Evolutionary conservation across 371 early-diverging fungal species (phyloP).

Genomic region (Rhizopus sp.): DNA sequence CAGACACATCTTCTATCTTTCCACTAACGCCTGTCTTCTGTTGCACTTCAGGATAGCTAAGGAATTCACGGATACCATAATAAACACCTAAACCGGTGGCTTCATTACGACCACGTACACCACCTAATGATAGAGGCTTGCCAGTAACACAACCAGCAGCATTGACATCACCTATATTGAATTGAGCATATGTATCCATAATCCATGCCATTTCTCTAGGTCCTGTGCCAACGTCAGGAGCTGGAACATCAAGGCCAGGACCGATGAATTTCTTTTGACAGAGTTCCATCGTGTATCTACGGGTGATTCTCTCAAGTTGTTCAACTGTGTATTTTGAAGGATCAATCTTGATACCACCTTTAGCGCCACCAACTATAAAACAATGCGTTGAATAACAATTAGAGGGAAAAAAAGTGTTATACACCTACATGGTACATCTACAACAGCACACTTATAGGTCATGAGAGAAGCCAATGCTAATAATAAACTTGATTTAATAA

Average conservation of each 20-base stretch:
- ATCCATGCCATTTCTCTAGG: constrained; percentile 93
- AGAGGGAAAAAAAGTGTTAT: background rate
- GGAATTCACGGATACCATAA: constrained; percentile 86
- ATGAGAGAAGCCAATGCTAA: constrained; percentile 74
- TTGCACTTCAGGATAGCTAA: constrained; percentile 80
- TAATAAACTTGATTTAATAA: background rate
- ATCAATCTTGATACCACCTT: constrained; percentile 87
- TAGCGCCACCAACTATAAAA: constrained; percentile 69
- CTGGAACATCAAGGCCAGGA: constrained; percentile 86
- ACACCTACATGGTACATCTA: constrained; percentile 85
- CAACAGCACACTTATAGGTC: constrained; percentile 93
- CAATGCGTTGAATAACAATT: background rate
- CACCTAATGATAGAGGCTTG: constrained; percentile 85
- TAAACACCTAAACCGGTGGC: constrained; percentile 90
- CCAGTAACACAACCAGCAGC: constrained; percentile 89
- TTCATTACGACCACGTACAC: constrained; percentile 89
- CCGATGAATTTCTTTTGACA: constrained; percentile 92
- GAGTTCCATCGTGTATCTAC: constrained; percentile 87
- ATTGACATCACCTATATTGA: constrained; percentile 82
- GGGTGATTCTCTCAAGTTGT: constrained; percentile 86
- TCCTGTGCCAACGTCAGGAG: constrained; percentile 91
- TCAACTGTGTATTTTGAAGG: constrained; percentile 77
- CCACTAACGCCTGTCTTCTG: constrained; percentile 71
- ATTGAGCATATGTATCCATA: constrained; percentile 89
- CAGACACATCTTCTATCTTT: constrained; percentile 64